Percentiles rank a stretch among this genome's conserved stretches.
Conservation (phyloP, 805 yeast genomes). For the Teunomyces stri region DNA sequence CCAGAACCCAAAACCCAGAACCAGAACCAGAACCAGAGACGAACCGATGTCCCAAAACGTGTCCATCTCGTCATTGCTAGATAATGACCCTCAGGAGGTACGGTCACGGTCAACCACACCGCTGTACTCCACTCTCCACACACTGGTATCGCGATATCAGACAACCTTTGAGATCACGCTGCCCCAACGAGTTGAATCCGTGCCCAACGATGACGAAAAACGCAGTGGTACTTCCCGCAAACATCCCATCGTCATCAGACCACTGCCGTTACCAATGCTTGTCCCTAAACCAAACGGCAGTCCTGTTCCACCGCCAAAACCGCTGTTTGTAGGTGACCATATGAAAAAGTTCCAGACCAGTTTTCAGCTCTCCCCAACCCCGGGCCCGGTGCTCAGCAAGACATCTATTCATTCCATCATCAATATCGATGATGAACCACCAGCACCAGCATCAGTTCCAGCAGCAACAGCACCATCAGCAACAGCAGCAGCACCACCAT, state of each 20-base stretch:
- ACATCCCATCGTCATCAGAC: conserved; percentile 7
- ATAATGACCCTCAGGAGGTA: conserved; percentile 7
- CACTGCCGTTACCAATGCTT: conserved; percentile 14
- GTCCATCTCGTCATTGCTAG: conserved; percentile 32
- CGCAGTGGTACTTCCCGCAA: neutral
- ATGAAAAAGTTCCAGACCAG: conserved; percentile 32
- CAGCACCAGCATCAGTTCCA: neutral
- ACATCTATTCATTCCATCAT: conserved; percentile 42
- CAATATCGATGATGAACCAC: conserved; percentile 31
- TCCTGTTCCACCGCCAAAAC: neutral
- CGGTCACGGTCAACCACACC: conserved; percentile 2
- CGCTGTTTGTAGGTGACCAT: conserved; percentile 20
- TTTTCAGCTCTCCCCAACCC: conserved; percentile 16
- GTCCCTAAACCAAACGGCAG: conserved; percentile 14
- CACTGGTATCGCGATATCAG: conserved; percentile 31
- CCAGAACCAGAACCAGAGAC: too few relatives aligned
- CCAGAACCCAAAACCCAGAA: too few relatives aligned
- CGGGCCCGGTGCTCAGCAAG: conserved; percentile 17
- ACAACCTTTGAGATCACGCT: conserved; percentile 24
- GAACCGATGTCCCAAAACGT: conserved; percentile 20
- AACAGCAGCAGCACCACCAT: neutral
- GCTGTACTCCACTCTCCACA: conserved; percentile 7
- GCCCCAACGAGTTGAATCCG: neutral
- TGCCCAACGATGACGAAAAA: conserved; percentile 9
- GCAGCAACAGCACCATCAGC: neutral